These are phyloP conservation scores for Iodosphaeria phyllophila DNA, from an alignment of 2,329 filamentous ascomycete species.

Conservation along the genomic window DNA sequence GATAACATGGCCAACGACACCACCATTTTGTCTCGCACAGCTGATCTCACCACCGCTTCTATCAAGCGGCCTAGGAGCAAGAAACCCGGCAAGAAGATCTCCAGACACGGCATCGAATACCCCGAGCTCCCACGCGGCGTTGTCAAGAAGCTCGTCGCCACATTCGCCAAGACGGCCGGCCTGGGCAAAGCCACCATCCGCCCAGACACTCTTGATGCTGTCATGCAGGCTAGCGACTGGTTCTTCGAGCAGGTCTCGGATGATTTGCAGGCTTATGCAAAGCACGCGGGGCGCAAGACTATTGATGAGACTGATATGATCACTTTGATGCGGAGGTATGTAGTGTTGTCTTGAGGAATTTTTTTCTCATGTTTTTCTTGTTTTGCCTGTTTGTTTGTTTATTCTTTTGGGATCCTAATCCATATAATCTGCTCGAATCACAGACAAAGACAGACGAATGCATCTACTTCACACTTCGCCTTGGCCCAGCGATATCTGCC, in stretches of 20 bases:
- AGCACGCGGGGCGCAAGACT: conserved; percentile 65
- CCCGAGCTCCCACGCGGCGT: conserved; percentile 55
- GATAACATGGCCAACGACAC: conserved; percentile 4
- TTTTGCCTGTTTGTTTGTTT: conserved; percentile 1
- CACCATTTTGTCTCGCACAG: conserved; percentile 5
- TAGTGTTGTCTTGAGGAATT: too few species aligned
- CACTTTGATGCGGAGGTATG: conserved; percentile 67
- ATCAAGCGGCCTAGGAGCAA: conserved; percentile 12
- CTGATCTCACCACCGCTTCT: conserved; percentile 1
- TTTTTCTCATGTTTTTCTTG: conserved; percentile 7
- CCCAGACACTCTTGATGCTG: conserved; percentile 53
- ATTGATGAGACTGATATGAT: conserved; percentile 75
- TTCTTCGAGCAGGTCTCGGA: conserved; percentile 80
- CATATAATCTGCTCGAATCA: conserved; percentile 8
- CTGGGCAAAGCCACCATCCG: conserved; percentile 49
- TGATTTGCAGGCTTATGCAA: conserved; percentile 61
- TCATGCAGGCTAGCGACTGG: conserved; percentile 72
- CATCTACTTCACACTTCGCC: conserved; percentile 59
- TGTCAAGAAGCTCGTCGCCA: conserved; percentile 55
- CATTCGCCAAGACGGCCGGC: conserved; percentile 48
- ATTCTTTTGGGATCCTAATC: conserved; percentile 6
- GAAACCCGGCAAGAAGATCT: conserved; percentile 35
- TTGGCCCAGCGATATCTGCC: conserved; percentile 72
- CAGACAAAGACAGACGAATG: conserved; percentile 62
- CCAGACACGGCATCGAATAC: conserved; percentile 56